Percentiles rank a stretch among this genome's conserved stretches.
phyloP scores from a whole-genome alignment of 305 asterid species.

The Solanum aculeatissimum region DNA sequence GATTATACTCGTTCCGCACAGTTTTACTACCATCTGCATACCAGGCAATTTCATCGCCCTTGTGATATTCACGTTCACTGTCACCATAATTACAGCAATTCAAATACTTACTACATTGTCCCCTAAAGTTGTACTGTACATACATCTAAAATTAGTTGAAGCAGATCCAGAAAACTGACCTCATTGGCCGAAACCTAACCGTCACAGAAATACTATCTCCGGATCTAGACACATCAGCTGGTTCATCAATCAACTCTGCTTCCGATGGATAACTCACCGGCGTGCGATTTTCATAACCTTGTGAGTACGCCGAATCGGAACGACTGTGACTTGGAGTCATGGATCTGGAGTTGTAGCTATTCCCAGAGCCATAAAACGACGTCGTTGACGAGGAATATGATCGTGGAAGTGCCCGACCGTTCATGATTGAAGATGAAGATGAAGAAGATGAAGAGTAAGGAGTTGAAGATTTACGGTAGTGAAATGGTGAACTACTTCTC shows the following conservation, averaged over 20 bases:
- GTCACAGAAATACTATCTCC: slow-evolving; percentile 93
- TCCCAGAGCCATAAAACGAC: slow-evolving; percentile 45
- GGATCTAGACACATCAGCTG: slow-evolving; percentile 56
- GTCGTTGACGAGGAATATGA: slow-evolving; percentile 68
- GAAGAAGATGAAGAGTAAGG: slow-evolving; percentile 74
- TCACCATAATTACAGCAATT: slow-evolving; percentile 20
- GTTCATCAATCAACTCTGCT: slow-evolving; percentile 63
- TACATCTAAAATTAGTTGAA: slow-evolving; percentile 22
- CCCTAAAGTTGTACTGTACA: background rate
- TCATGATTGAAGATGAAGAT: slow-evolving; percentile 73
- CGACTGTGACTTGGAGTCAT: slow-evolving; percentile 42
- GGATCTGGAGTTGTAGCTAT: slow-evolving; percentile 57
- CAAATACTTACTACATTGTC: slow-evolving; percentile 7
- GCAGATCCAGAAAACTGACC: slow-evolving; percentile 59
- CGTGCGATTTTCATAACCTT: slow-evolving; percentile 26
- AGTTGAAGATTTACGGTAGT: slow-evolving; percentile 53
- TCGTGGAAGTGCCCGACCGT: slow-evolving; percentile 50
- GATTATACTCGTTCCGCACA: slow-evolving; percentile 88
- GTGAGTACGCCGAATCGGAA: slow-evolving; percentile 41
- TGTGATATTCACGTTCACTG: slow-evolving; percentile 93
- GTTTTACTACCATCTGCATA: slow-evolving; percentile 72
- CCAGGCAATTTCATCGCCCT: slow-evolving; percentile 97
- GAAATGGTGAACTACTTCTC: slow-evolving; percentile 75
- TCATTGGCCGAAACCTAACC: slow-evolving; percentile 88
- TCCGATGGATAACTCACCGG: slow-evolving; percentile 54